phyloP scores from a whole-genome alignment of 2,329 filamentous ascomycete species.

The Claviceps sp. region DNA sequence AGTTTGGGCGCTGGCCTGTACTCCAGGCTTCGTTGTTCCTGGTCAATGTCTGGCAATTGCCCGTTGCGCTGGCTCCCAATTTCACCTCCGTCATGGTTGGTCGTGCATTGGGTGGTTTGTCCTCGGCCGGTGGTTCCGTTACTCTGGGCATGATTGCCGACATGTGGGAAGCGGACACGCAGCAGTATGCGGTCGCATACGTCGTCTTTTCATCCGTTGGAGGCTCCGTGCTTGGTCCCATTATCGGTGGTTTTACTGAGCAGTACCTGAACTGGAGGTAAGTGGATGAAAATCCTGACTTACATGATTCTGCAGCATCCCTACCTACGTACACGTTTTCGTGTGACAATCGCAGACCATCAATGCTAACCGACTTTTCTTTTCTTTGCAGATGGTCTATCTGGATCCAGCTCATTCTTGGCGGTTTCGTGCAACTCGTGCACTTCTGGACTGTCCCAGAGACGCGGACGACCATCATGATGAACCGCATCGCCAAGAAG shows the following conservation, averaged over 20 bases:
- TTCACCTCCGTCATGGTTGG: slow-evolving; percentile 58
- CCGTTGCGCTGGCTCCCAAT: slow-evolving; percentile 59
- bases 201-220: slow-evolving; percentile 70
- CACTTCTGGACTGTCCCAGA: slow-evolving; percentile 63
- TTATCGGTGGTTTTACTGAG: slow-evolving; percentile 67
- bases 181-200: slow-evolving; percentile 64
- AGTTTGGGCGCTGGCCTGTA: slow-evolving; percentile 64
- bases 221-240: slow-evolving; percentile 62
- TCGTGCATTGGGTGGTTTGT: slow-evolving; percentile 56
- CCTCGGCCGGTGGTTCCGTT: slow-evolving; percentile 59
- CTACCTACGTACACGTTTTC: background rate
- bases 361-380: background rate
- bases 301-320: background rate
- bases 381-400: slow-evolving; percentile 42
- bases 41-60: slow-evolving; percentile 66
- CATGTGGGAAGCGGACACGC: slow-evolving; percentile 55
- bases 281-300: background rate
- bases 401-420: slow-evolving; percentile 77
- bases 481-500: slow-evolving; percentile 68
- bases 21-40: slow-evolving; percentile 60
- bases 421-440: slow-evolving; percentile 51
- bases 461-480: slow-evolving; percentile 62
- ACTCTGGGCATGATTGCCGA: slow-evolving; percentile 66
- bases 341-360: background rate
- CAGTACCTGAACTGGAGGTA: slow-evolving; percentile 53